Evolutionary conservation across 2,329 filamentous ascomycete species (phyloP), one percentile per base, ranked within the genome.

Genomic region (Tolypocladium endophyticum): DNA sequence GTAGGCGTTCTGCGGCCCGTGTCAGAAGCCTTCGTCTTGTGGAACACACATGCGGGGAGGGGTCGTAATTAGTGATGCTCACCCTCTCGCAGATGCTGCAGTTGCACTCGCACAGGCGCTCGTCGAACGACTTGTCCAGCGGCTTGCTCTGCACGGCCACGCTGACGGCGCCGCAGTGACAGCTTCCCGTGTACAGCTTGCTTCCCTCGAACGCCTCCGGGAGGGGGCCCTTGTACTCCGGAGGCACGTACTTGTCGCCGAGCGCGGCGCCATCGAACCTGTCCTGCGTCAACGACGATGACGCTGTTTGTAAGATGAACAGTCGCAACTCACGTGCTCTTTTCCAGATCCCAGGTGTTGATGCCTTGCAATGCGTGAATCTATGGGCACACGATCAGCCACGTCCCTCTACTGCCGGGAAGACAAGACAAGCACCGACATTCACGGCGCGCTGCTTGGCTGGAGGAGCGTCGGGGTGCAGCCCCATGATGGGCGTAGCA

Each of bases 151-250:
- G 73, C 41, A 81, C 47, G 1, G 78, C 76, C 1, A 80, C 59
- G 20, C 70, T 75, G 30, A 83, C 71, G 25, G 74, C 75, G 35
- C 80, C 80, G 66, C 81, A 83, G 68, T 83, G 80, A 66, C 81
- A 83, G 66, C 77, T 76, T 11, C 80, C 81, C 18, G 76, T 75
- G 64, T 81, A 80, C 12, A 76, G 58, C 64, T 72, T 72, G 45
- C 72, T 72, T 41, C 71, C 70, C 25, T 76, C 73, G 47, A 76
- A 69, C 16, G 61, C 68, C 3, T 68, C 65, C 2, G 79, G 80
- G 41, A 76, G 68, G 3, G 71, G 65, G 7, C 79, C 80, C 1
- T 72, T 73, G 63, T 74, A 79, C 1, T 63, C 63, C 5, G 73
- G 71, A 1, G 69, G 60, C 1, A 72, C 64, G 62, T 78, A 79